Base-by-base conservation (phyloP, 2,329 filamentous ascomycete genomes). In the Zymoseptoria tritici region DNA sequence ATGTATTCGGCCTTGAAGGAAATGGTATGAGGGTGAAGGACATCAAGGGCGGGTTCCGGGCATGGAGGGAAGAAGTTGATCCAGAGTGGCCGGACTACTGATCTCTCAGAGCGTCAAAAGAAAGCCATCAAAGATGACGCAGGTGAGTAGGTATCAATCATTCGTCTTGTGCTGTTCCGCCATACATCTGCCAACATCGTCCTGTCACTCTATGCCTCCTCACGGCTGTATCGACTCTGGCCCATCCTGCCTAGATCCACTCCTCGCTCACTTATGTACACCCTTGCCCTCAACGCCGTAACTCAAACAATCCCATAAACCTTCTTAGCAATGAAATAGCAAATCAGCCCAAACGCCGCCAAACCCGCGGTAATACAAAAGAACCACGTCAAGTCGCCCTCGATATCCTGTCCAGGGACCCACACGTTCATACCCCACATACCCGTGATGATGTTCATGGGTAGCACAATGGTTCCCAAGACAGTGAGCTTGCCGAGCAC, bases 371-470 rank as follows among this genome's bases (percentile, higher is more conserved):
- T 94, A 69, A 87, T 78, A 59, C 72, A 73, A 71, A 76, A 80
- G 71, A 81, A 81, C 79, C 79, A 80, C 20, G 70, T 74, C 55
- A 78, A 61, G 61, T 70, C 63, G 54, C 88, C 88, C 65, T 95
- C 91, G 60, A 57, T 55, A 52, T 93, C 88, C 74, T 97, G 93
- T 1, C 94, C 94, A 0, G 94, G 94, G 0, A 99, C 94, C 80
- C 70, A 72, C 24, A 73, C 72, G 80, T 99, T 99, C 93, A 97
- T 97, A 56, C 93, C 94, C 92, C 93, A 99, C 69, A 97, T 85
- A 67, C 94, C 94, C 2, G 94, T 97, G 70, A 99, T 93, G 72
- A 99, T 96, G 73, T 99, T 99, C 92, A 99, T 96, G 9, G 94
- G 94, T 59, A 99, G 79, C 2, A 99, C 93, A 67, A 99, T 97